Evolutionary conservation across 495 filamentous ascomycete genomes (phyloP), one percentile per base, ranked within the genome.

Genomic region (Choiromyces venosus): DNA sequence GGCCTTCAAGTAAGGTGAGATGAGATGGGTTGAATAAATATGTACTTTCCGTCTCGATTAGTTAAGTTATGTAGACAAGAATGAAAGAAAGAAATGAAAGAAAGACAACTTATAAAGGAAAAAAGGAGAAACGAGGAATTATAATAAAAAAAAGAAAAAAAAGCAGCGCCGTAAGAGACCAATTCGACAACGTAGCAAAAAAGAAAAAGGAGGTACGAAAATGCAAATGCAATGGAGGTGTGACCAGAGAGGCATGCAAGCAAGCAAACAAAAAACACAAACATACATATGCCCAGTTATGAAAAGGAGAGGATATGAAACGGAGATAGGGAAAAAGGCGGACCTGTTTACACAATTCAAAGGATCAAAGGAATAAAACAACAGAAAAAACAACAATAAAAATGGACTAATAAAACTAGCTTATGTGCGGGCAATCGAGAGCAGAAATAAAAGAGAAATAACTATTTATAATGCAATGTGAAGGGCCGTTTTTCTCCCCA

Each of bases 341-440:
- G 64, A 37, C 67, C 46, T 44, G 65, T 67, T 46, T 65, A 39
- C 42, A 37, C 73, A 73, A 39, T 25, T 68, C 65, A 52, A 46
- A 65, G 61, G 68, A 71, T 56, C 37, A 70, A 69, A 72, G 52
- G 67, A 76, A 35, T 65, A 78, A 65, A 38, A 65, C 71, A 74
- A 42, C 46, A 38, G 39, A 72, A 73, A 29, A 35, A 78, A 73
- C 44, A 73, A 46, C 67, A 38, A 70, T 67, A 74, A 72, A 46
- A 65, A 73, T 40, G 71, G 37, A 33, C 67, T 39, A 46, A 68
- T 65, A 65, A 42, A 67, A 70, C 69, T 68, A 73, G 71, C 74
- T 70, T 75, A 80, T 72, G 72, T 77, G 74, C 68, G 74, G 77
- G 70, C 37, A 65, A 46, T 61, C 66, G 65, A 66, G 33, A 19